Conservation (phyloP, 495 filamentous ascomycete species). For the Talaromyces nanjingensis region DNA sequence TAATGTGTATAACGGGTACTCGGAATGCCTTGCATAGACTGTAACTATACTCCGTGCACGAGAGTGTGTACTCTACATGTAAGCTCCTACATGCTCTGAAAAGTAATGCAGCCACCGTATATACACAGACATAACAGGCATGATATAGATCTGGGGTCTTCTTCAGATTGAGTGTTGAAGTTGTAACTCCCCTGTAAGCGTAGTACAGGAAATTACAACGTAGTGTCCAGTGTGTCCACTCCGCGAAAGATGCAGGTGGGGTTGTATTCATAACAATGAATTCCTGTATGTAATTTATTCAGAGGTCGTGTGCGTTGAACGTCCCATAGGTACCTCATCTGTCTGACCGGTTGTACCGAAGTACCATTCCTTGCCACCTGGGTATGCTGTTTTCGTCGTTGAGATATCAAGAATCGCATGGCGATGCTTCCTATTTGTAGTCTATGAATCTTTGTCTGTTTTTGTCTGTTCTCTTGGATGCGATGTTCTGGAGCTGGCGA, state of each 20-base stretch:
- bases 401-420: not conserved
- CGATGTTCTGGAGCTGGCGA: slow-evolving; percentile 1
- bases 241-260: not conserved
- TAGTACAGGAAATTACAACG: not conserved
- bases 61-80: not conserved
- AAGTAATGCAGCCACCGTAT: not conserved
- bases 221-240: not conserved
- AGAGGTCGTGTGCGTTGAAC: not conserved
- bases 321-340: not conserved
- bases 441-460: not conserved
- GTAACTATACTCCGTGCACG: not conserved
- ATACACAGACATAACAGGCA: not conserved
- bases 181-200: not conserved
- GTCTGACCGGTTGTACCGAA: not conserved
- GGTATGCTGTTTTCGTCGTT: not conserved
- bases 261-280: not conserved
- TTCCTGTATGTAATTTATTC: not conserved
- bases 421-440: not conserved
- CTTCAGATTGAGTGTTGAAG: not conserved
- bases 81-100: not conserved
- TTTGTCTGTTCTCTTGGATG: not conserved
- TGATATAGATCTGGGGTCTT: not conserved
- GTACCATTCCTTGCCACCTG: not conserved
- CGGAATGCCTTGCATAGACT: not conserved
- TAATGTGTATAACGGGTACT: not conserved